Evolutionary conservation across 345 rosid species (phyloP).

Genomic region (Linum lewisii): DNA sequence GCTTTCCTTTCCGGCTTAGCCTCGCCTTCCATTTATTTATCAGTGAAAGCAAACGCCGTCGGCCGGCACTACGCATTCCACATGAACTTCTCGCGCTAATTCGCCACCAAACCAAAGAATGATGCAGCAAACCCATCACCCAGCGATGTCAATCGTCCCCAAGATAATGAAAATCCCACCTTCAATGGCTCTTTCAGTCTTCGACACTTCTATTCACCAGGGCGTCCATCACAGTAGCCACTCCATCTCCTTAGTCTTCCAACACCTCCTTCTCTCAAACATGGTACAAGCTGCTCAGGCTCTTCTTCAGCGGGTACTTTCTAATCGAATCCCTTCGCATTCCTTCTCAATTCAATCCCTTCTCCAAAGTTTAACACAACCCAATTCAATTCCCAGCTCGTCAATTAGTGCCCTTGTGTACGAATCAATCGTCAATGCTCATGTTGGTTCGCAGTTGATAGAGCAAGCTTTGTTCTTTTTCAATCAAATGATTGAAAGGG

Average conservation of each 20-base stretch:
- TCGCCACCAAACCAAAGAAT: background rate
- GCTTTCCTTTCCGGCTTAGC: too few species aligned
- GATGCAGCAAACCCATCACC: background rate
- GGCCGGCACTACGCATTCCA: too few species aligned
- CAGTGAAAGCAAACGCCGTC: too few species aligned
- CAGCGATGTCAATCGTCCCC: background rate
- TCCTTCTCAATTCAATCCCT: conserved; percentile 40
- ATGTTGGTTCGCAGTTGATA: conserved; percentile 32
- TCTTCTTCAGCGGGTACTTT: conserved; percentile 35
- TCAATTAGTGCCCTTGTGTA: conserved; percentile 23
- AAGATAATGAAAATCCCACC: conserved; percentile 49
- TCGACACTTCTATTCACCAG: conserved; percentile 27
- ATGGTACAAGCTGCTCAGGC: conserved; percentile 34
- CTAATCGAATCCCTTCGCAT: conserved; percentile 36
- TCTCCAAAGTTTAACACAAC: conserved; percentile 26
- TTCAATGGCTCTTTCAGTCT: conserved; percentile 31
- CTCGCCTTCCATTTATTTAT: too few species aligned
- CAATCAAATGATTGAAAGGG: conserved; percentile 37
- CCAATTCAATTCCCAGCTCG: conserved; percentile 9
- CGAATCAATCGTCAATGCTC: conserved; percentile 41
- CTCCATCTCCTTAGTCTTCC: conserved; percentile 34
- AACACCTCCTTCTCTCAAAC: conserved; percentile 34
- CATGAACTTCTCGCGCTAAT: background rate
- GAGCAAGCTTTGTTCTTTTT: conserved; percentile 38
- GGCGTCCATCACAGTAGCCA: conserved; percentile 41